Evolutionary conservation across 2,329 filamentous ascomycete genomes (phyloP).

Genomic region (Pseudocercospora musae): DNA sequence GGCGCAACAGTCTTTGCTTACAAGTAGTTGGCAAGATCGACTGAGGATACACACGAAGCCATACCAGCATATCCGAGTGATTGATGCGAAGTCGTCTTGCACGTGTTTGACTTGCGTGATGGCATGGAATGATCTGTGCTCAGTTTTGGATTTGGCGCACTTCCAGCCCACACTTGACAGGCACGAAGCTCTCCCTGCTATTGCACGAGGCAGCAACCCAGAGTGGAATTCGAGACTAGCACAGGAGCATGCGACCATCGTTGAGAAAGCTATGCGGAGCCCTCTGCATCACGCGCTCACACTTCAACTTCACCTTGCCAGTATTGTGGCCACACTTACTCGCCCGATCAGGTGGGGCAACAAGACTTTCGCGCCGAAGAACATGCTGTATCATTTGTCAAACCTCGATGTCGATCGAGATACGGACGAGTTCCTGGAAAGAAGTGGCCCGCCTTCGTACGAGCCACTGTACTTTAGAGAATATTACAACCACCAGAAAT

Average conservation of each 20-base stretch:
- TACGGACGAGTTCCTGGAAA: constrained; percentile 52
- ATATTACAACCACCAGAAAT: constrained; percentile 55
- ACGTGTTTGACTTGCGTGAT: constrained; percentile 57
- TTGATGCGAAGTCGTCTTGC: constrained; percentile 50
- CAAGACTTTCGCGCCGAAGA: constrained; percentile 13
- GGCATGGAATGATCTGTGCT: constrained; percentile 55
- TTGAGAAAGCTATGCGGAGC: constrained; percentile 46
- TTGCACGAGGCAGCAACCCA: constrained; percentile 47
- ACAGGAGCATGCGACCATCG: constrained; percentile 43
- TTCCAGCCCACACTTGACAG: constrained; percentile 54
- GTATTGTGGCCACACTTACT: constrained; percentile 45
- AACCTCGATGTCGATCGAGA: constrained; percentile 45
- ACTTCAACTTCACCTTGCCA: constrained; percentile 49
- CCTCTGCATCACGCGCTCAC: constrained; percentile 52
- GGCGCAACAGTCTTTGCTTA: constrained; percentile 39
- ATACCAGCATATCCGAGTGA: constrained; percentile 52
- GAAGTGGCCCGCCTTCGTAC: constrained; percentile 50
- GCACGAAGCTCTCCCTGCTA: constrained; percentile 52
- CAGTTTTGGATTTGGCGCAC: constrained; percentile 55
- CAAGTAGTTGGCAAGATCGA: constrained; percentile 43
- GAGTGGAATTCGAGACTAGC: constrained; percentile 52
- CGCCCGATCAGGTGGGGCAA: constrained; percentile 33
- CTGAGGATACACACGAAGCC: constrained; percentile 49
- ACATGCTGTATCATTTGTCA: constrained; percentile 45
- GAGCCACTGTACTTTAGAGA: constrained; percentile 57